Conservation (phyloP, 768 basidiomycete species). For the Amanita subjunquillea region DNA sequence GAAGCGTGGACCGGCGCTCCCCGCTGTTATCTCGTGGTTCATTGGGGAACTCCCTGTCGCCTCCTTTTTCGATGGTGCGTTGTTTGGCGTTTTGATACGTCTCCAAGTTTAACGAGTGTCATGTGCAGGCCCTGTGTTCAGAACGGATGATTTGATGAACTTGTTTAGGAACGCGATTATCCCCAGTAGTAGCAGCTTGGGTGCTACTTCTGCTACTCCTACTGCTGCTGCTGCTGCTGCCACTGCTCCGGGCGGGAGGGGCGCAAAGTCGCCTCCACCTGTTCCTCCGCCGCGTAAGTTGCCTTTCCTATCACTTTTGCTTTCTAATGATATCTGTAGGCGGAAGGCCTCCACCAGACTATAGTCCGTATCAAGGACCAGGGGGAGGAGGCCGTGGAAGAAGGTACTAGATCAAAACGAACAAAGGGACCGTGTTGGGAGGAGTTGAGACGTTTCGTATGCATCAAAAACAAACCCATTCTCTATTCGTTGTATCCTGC, state of each 20-base stretch:
- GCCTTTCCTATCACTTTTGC: slow-evolving; percentile 26
- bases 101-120: not conserved
- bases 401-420: not conserved
- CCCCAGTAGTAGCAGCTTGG: slow-evolving; percentile 39
- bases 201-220: not conserved
- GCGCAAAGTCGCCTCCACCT: slow-evolving; percentile 47
- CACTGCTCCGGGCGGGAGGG: not conserved
- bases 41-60: slow-evolving; percentile 69
- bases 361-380: slow-evolving; percentile 5
- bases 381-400: slow-evolving; percentile 15
- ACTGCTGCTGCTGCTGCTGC: not conserved
- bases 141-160: slow-evolving; percentile 85
- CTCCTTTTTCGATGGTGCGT: slow-evolving; percentile 76
- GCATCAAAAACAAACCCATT: too few relatives aligned
- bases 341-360: slow-evolving; percentile 1
- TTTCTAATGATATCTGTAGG: slow-evolving; percentile 29
- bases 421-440: not conserved
- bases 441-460: too few relatives aligned
- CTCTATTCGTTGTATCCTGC: too few relatives aligned
- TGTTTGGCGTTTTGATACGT: slow-evolving; percentile 5
- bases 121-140: slow-evolving; percentile 71
- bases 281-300: slow-evolving; percentile 38
- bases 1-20: slow-evolving; percentile 30
- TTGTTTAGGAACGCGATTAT: slow-evolving; percentile 75
- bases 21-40: slow-evolving; percentile 71